Evolutionary conservation across 768 basidiomycete species (phyloP).

Genomic region (Rhizopogon salebrosus): DNA sequence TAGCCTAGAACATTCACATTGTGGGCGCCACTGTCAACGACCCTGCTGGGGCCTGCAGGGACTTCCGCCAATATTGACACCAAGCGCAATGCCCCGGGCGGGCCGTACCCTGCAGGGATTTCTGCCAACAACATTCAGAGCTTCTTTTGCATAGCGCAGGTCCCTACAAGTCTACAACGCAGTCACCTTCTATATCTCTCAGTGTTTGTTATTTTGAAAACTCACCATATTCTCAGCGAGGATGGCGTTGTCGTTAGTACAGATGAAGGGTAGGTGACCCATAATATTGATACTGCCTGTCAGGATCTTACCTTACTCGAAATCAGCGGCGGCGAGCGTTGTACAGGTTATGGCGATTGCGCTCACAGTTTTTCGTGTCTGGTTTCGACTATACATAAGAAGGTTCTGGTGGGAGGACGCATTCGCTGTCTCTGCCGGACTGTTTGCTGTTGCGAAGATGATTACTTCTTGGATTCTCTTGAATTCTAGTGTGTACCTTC

Average conservation of each 20-base stretch:
- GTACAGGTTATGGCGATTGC: constrained; percentile 14
- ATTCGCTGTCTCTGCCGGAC: constrained; percentile 15
- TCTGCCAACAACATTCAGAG: not conserved
- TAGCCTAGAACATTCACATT: not conserved
- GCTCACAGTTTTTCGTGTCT: constrained; percentile 22
- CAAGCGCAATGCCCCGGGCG: too few species aligned
- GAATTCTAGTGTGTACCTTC: constrained; percentile 9
- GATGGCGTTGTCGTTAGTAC: not conserved
- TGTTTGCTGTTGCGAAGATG: constrained; percentile 8
- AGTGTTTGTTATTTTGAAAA: not conserved
- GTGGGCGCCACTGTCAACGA: not conserved
- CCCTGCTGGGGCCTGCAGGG: not conserved
- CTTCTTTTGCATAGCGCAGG: too few species aligned
- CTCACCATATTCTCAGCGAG: not conserved
- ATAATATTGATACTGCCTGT: not conserved
- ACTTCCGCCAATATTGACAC: not conserved
- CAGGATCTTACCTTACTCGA: not conserved
- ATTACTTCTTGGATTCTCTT: constrained; percentile 7
- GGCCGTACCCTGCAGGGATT: not conserved
- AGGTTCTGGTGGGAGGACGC: constrained; percentile 27
- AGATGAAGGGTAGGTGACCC: not conserved
- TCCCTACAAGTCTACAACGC: not conserved
- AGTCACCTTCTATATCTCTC: not conserved
- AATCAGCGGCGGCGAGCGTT: constrained; percentile 5
- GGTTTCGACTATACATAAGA: constrained; percentile 16